Percentiles rank a stretch among this genome's conserved stretches.
phyloP scores from a whole-genome alignment of 768 basidiomycete species.

The Boletus rex-veris region DNA sequence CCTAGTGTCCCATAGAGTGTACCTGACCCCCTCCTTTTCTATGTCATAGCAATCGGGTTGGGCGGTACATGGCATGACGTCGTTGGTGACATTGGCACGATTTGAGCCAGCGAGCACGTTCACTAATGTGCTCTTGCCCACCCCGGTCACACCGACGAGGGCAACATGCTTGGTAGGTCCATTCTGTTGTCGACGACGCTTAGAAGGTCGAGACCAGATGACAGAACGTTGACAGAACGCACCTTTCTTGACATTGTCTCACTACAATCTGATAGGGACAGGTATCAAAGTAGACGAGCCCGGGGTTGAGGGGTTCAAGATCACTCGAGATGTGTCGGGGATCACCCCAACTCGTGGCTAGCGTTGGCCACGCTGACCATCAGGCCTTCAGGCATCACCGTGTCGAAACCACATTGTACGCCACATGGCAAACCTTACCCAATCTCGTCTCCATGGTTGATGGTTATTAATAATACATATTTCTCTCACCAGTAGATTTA shows the following conservation, averaged over 20 bases:
- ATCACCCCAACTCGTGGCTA: background rate
- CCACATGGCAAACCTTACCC: background rate
- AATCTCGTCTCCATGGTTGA: no score
- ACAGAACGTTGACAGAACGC: background rate
- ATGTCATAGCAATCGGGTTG: background rate
- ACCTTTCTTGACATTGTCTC: slow-evolving; percentile 3
- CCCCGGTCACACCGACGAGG: slow-evolving; percentile 13
- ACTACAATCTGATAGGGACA: no score
- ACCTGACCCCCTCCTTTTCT: background rate
- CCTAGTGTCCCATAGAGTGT: slow-evolving; percentile 12
- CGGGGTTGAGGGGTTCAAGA: background rate
- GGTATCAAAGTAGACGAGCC: no score
- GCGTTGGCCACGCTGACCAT: background rate
- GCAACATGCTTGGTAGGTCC: slow-evolving; percentile 8
- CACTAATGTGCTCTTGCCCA: slow-evolving; percentile 16
- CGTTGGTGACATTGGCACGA: slow-evolving; percentile 3
- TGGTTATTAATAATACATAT: no score
- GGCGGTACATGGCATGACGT: slow-evolving; percentile 4
- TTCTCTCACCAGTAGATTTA: background rate
- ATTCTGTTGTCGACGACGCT: background rate
- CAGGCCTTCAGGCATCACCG: background rate
- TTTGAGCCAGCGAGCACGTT: slow-evolving; percentile 8
- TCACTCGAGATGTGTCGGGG: background rate
- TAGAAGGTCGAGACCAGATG: background rate
- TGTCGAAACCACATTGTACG: slow-evolving; percentile 2